These are phyloP conservation scores for Neolentinus lepideus DNA, from an alignment of 1,284 basidiomycete species.

Conservation along the genomic window DNA sequence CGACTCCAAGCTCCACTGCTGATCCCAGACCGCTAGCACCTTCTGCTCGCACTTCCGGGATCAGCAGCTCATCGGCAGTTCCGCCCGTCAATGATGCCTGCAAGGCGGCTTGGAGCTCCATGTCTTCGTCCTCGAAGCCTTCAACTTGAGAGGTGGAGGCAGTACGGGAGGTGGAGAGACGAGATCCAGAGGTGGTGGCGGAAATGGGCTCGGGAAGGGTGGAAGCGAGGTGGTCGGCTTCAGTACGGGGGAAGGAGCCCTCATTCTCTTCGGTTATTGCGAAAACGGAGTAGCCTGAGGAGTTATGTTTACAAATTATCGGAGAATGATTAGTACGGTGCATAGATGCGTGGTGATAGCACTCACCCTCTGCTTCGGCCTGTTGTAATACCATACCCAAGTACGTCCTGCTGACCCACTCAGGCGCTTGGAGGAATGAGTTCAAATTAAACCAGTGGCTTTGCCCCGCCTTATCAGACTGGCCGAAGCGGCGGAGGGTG, in stretches of 20 bases:
- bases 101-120: constrained; percentile 79
- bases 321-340: neutral
- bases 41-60: constrained; percentile 1
- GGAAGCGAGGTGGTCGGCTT: constrained; percentile 59
- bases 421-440: constrained; percentile 64
- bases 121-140: constrained; percentile 76
- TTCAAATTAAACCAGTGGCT: constrained; percentile 92
- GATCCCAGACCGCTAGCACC: neutral
- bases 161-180: constrained; percentile 7
- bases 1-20: neutral
- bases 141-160: constrained; percentile 15
- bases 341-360: neutral
- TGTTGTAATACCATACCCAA: constrained; percentile 84
- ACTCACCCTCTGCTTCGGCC: constrained; percentile 72
- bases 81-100: constrained; percentile 62
- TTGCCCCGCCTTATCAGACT: constrained; percentile 35
- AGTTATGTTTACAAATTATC: neutral
- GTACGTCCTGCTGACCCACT: constrained; percentile 82
- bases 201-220: constrained; percentile 46
- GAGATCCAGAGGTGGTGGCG: constrained; percentile 11
- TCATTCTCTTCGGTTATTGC: constrained; percentile 50
- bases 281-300: constrained; percentile 84
- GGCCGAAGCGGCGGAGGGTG: constrained; percentile 78
- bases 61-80: neutral
- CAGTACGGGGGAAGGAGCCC: constrained; percentile 49